Percentiles rank a stretch among this genome's conserved stretches.
Conservation (phyloP, 148 eudicot genomes). For the Vaccinium myrtillus region DNA sequence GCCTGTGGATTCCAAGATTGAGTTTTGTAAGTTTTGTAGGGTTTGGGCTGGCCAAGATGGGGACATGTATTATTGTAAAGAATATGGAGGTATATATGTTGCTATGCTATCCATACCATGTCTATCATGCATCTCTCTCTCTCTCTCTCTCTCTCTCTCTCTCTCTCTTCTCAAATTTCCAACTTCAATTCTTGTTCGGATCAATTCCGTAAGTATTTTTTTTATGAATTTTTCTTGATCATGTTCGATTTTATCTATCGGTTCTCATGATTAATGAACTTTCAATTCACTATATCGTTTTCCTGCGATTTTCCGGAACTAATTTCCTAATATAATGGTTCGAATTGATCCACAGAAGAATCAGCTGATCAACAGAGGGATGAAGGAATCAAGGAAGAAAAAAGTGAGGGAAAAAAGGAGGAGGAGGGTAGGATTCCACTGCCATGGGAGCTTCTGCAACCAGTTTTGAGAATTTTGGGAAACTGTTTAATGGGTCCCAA, state of each 20-base stretch:
- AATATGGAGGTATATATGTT: not conserved
- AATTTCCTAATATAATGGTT: too few relatives aligned
- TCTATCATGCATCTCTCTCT: too few relatives aligned
- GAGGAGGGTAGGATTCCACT: slow-evolving; percentile 49
- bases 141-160: too few relatives aligned
- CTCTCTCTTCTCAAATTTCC: too few relatives aligned
- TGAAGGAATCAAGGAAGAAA: not conserved
- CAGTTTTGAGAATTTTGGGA: slow-evolving; percentile 69
- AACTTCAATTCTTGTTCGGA: too few relatives aligned
- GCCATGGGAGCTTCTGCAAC: slow-evolving; percentile 90
- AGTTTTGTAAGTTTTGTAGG: slow-evolving; percentile 63
- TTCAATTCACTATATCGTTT: too few relatives aligned
- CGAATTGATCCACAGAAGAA: not conserved
- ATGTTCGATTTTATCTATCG: too few relatives aligned
- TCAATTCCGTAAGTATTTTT: too few relatives aligned
- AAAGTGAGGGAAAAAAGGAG: not conserved
- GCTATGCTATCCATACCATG: too few relatives aligned
- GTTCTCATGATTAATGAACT: too few relatives aligned
- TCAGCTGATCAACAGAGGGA: not conserved
- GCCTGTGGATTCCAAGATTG: slow-evolving; percentile 63
- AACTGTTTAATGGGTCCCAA: slow-evolving; percentile 66
- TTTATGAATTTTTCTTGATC: too few relatives aligned
- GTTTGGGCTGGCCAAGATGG: slow-evolving; percentile 59
- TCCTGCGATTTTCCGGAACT: too few relatives aligned
- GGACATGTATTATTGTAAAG: slow-evolving; percentile 8